These are phyloP conservation scores for Malus hybrid DNA, from an alignment of 331 rosid genomes.

Conservation along the genomic window DNA sequence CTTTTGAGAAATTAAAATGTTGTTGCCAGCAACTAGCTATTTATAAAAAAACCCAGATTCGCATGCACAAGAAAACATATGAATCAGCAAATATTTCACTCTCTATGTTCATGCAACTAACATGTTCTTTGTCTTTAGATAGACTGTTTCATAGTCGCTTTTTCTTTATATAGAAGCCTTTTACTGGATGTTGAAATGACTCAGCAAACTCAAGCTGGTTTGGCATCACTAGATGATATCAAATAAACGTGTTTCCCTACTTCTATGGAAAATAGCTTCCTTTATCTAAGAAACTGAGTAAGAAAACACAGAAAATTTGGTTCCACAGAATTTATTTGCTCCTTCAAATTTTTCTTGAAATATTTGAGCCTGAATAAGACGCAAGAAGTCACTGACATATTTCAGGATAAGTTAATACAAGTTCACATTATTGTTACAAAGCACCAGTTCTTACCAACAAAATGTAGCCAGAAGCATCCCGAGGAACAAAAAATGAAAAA, in stretches of 20 bases:
- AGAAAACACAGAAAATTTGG: background rate
- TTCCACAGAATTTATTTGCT: background rate
- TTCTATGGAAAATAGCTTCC: background rate
- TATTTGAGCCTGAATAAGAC: background rate
- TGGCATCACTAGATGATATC: background rate
- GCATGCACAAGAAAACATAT: background rate
- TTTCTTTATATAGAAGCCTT: background rate
- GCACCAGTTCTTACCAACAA: conserved; percentile 67
- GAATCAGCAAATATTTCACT: background rate
- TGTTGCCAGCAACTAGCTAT: background rate
- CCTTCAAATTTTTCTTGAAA: background rate
- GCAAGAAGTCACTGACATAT: background rate
- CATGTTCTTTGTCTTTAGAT: background rate
- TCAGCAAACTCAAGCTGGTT: background rate
- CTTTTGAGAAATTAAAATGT: background rate
- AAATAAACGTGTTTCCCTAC: background rate
- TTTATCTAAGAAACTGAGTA: background rate
- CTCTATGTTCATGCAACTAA: background rate
- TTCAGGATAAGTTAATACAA: background rate
- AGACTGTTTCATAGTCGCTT: background rate
- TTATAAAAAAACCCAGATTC: background rate
- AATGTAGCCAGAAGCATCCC: conserved; percentile 81
- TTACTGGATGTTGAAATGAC: background rate
- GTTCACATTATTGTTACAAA: background rate
- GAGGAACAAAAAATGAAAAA: conserved; percentile 70